These are phyloP conservation scores for Cyanidiococcus yangmingshanensis DNA, from an alignment of 23 red algal species.

Conservation along the genomic window DNA sequence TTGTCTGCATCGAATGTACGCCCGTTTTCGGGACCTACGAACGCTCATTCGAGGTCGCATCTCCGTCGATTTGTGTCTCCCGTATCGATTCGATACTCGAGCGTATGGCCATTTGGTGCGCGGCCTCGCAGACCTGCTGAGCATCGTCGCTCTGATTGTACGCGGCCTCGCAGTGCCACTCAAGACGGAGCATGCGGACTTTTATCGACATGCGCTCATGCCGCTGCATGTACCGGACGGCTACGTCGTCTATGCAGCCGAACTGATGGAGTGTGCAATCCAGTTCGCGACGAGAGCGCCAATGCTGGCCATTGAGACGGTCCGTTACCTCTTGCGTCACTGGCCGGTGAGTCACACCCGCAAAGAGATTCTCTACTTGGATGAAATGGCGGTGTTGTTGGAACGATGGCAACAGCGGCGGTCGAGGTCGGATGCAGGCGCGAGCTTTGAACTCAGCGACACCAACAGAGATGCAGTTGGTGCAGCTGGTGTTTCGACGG, in stretches of 20 bases:
- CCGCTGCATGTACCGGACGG: conserved; percentile 21
- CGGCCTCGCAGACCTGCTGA: conserved; percentile 24
- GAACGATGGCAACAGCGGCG: not conserved
- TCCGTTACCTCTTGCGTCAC: conserved; percentile 12
- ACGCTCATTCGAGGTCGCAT: conserved; percentile 21
- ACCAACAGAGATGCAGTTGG: conserved; percentile 10
- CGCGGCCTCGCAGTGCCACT: conserved; percentile 16
- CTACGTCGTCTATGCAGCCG: conserved; percentile 18
- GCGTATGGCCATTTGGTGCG: conserved; percentile 13
- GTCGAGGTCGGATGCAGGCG: not conserved
- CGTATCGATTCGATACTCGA: conserved; percentile 18
- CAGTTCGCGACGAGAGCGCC: conserved; percentile 18
- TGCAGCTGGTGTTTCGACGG: conserved; percentile 25
- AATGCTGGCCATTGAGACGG: conserved; percentile 13
- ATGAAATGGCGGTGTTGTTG: conserved; percentile 27
- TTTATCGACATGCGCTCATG: conserved; percentile 20
- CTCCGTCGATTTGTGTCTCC: conserved; percentile 13
- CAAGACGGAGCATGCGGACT: conserved; percentile 18
- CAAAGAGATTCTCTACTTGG: conserved; percentile 22
- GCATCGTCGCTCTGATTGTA: conserved; percentile 5
- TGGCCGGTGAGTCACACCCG: conserved; percentile 21
- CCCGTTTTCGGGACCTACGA: conserved; percentile 20
- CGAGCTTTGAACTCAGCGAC: not conserved
- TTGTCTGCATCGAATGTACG: conserved; percentile 28
- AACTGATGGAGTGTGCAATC: conserved; percentile 26